These are phyloP conservation scores for Sporothrix dimorphospora DNA, from an alignment of 2,329 filamentous ascomycete species.

Conservation along the genomic window DNA sequence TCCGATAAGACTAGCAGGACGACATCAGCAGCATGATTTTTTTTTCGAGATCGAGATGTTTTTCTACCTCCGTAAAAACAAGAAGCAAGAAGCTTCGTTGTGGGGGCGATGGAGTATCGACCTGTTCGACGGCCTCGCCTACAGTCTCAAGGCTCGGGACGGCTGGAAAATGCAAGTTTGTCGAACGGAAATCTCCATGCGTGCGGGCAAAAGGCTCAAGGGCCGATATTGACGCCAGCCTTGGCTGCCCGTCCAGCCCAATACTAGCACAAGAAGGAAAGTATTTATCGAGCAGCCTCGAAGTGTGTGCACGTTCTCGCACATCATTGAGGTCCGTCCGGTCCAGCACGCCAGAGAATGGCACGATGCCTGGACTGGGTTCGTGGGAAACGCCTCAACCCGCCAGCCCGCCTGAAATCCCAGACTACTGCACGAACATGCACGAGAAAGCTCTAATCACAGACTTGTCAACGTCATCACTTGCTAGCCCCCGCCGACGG, in stretches of 20 bases:
- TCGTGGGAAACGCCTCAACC: slow-evolving; percentile 1
- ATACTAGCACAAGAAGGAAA: background rate
- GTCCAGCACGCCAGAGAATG: background rate
- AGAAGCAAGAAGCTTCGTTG: background rate
- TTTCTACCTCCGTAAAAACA: background rate
- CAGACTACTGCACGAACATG: slow-evolving; percentile 15
- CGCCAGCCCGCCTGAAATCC: background rate
- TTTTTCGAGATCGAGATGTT: background rate
- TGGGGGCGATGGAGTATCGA: background rate
- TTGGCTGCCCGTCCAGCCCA: background rate
- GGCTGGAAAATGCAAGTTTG: slow-evolving; percentile 21
- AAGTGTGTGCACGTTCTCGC: background rate
- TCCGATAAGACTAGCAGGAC: background rate
- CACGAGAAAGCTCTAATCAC: background rate
- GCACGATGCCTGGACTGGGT: slow-evolving; percentile 10
- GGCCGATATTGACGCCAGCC: background rate
- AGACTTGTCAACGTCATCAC: slow-evolving; percentile 21
- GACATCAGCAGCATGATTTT: background rate
- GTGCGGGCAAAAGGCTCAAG: background rate
- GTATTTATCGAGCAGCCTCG: background rate
- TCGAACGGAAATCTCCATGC: background rate
- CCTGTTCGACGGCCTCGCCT: background rate
- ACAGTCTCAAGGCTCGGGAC: slow-evolving; percentile 18
- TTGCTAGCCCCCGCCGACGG: background rate
- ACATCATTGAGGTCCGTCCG: background rate